phyloP scores from a whole-genome alignment of 2,329 filamentous ascomycete genomes.

The Paracamarosporium sp. region DNA sequence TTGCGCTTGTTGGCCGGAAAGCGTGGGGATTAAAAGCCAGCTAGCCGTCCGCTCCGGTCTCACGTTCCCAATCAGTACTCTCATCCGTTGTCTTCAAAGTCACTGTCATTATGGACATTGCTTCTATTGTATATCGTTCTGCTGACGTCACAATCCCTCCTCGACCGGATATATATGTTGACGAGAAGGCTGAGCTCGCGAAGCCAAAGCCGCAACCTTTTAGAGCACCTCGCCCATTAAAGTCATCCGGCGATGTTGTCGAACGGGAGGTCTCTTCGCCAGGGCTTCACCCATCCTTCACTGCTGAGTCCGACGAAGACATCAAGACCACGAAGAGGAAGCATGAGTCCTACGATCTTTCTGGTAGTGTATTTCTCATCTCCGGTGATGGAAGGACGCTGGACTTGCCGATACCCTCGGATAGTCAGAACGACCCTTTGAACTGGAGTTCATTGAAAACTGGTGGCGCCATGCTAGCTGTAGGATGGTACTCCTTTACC shows the following conservation, averaged over 20 bases:
- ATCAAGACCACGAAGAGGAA: conserved; percentile 14
- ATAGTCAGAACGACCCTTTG: conserved; percentile 30
- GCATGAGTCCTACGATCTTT: conserved; percentile 32
- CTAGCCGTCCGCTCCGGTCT: not conserved
- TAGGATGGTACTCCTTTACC: conserved; percentile 21
- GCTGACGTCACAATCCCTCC: not conserved
- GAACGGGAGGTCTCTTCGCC: not conserved
- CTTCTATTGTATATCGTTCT: conserved; percentile 1
- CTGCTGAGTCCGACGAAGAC: not conserved
- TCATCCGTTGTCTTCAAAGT: not conserved
- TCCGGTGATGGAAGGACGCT: conserved; percentile 28
- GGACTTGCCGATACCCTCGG: conserved; percentile 31
- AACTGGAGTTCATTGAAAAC: conserved; percentile 32
- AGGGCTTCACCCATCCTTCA: not conserved
- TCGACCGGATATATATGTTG: conserved; percentile 7
- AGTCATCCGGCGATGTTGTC: not conserved
- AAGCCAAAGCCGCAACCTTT: not conserved
- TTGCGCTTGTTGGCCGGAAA: not conserved
- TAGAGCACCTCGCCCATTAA: not conserved
- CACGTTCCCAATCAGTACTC: not conserved
- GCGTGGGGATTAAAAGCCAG: not conserved
- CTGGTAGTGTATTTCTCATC: conserved; percentile 33
- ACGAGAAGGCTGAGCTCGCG: conserved; percentile 8
- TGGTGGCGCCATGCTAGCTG: conserved; percentile 22
- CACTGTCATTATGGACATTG: conserved; percentile 7